Percentiles rank a stretch among this genome's conserved stretches.
Evolutionary conservation across 164 flowering plant species (phyloP).

Genomic region (Vitis labrusca): DNA sequence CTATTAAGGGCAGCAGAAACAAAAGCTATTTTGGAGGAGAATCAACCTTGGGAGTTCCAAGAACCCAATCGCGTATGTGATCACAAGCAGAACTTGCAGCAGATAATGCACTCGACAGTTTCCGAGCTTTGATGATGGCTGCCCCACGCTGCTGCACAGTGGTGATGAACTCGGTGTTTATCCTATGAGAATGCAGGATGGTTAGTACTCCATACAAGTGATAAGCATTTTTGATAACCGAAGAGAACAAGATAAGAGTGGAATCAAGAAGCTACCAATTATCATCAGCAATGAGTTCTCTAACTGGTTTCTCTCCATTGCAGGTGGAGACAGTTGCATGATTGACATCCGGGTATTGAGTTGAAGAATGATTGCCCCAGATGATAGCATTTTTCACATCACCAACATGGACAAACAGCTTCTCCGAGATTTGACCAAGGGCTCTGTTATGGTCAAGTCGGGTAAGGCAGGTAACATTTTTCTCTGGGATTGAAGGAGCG

Average conservation of each 20-base stretch:
- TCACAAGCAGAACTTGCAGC: constrained; percentile 95
- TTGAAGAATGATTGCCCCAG: constrained; percentile 96
- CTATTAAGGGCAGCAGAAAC: neutral
- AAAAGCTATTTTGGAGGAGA: neutral
- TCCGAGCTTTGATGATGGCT: constrained; percentile 76
- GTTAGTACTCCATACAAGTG: neutral
- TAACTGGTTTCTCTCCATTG: constrained; percentile 46
- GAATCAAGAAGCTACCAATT: constrained; percentile 44
- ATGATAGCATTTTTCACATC: constrained; percentile 81
- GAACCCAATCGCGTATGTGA: constrained; percentile 83
- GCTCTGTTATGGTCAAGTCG: constrained; percentile 92
- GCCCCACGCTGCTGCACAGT: constrained; percentile 84
- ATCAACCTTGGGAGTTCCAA: constrained; percentile 77
- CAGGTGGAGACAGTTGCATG: constrained; percentile 67
- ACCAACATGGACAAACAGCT: constrained; percentile 55
- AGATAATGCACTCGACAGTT: constrained; percentile 86
- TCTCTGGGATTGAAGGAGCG: constrained; percentile 86
- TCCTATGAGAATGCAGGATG: constrained; percentile 32
- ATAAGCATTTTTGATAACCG: too few species aligned
- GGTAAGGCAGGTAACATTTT: constrained; percentile 84
- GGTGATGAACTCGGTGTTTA: constrained; percentile 66
- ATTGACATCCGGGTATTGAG: constrained; percentile 86
- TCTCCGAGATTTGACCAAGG: constrained; percentile 76
- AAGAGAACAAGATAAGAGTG: neutral
- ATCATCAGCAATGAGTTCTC: constrained; percentile 64